A percentile compares a stretch with the other conserved stretches of the same genome.
Evolutionary conservation across 495 filamentous ascomycete genomes (phyloP).

Genomic region (Lasiosphaeris hirsuta): DNA sequence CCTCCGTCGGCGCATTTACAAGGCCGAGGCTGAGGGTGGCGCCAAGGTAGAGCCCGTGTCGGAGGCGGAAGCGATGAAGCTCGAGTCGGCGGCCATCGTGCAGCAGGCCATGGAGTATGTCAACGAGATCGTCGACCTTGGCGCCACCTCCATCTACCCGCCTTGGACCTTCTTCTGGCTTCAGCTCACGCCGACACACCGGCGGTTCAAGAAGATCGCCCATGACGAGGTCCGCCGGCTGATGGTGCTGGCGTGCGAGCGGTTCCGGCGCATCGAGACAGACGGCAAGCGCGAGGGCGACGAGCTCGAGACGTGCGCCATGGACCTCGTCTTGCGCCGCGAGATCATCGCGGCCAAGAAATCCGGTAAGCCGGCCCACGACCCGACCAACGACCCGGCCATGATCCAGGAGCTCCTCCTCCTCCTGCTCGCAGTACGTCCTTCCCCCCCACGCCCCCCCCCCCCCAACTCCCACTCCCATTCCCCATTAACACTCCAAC

Average conservation of each 20-base stretch:
- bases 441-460: no score
- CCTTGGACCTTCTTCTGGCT: neutral
- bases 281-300: slow-evolving; percentile 10
- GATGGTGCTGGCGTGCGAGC: slow-evolving; percentile 15
- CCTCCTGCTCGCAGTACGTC: slow-evolving; percentile 21
- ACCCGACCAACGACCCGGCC: slow-evolving; percentile 22
- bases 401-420: slow-evolving; percentile 30
- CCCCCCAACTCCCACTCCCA: no score
- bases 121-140: slow-evolving; percentile 8
- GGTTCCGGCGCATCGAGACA: slow-evolving; percentile 15
- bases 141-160: neutral
- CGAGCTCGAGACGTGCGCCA: slow-evolving; percentile 30
- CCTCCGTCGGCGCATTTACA: slow-evolving; percentile 17
- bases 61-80: neutral
- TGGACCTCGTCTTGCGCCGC: slow-evolving; percentile 35
- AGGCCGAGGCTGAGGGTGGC: neutral
- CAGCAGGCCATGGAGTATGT: slow-evolving; percentile 6
- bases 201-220: slow-evolving; percentile 17
- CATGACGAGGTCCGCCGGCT: slow-evolving; percentile 19
- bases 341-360: slow-evolving; percentile 26
- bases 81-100: neutral
- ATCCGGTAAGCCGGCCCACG: slow-evolving; percentile 12
- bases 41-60: neutral
- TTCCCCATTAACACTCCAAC: no score
- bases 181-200: slow-evolving; percentile 14